A percentile compares a stretch with the other conserved stretches of the same genome.
Evolutionary conservation across 345 rosid species (phyloP).

Genomic region (Eucalyptus regnans): DNA sequence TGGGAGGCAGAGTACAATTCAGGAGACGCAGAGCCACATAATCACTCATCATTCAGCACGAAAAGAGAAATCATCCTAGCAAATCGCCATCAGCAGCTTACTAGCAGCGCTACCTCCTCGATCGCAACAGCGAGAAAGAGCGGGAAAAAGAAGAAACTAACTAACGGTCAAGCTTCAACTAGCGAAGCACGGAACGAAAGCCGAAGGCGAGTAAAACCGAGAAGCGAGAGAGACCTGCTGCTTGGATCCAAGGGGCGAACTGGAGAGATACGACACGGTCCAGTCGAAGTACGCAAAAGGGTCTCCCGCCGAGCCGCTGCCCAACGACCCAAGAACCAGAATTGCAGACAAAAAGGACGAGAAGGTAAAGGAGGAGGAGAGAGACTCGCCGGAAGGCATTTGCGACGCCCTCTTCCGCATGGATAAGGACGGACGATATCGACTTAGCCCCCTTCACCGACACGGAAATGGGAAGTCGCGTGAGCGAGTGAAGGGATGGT

Average conservation of each 20-base stretch:
- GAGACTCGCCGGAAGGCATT: conserved; percentile 18
- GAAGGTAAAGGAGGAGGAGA: background rate
- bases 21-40: background rate
- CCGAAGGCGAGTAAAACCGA: background rate
- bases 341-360: background rate
- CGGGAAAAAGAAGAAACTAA: background rate
- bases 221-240: conserved; percentile 38
- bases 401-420: conserved; percentile 3
- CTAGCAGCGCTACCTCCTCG: background rate
- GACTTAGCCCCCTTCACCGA: background rate
- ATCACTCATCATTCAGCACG: background rate
- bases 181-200: background rate
- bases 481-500: background rate
- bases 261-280: conserved; percentile 71
- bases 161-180: background rate
- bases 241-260: conserved; percentile 58
- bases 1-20: background rate
- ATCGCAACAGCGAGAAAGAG: background rate
- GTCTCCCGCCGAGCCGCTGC: conserved; percentile 33
- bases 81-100: background rate
- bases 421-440: background rate
- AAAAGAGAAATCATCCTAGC: background rate
- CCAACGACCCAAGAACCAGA: conserved; percentile 5
- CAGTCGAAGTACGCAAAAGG: conserved; percentile 80
- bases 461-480: background rate